phyloP scores from a whole-genome alignment of 768 basidiomycete genomes.

The Pleurotus salmoneostramineus region DNA sequence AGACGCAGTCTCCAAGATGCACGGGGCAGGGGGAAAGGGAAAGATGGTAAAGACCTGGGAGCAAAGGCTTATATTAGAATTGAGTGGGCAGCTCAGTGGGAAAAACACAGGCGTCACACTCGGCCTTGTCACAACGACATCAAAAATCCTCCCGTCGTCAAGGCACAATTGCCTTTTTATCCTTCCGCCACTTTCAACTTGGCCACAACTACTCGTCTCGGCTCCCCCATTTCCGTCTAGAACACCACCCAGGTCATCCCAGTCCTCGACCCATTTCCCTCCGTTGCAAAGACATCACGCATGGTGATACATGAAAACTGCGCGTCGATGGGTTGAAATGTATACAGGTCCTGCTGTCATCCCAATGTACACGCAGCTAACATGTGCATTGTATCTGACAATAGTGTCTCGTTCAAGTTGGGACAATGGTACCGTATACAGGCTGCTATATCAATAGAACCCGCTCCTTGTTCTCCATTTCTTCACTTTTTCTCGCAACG shows the following conservation, averaged over 20 bases:
- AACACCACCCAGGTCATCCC: constrained; percentile 1
- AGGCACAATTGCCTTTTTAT: not conserved
- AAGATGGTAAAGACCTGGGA: not conserved
- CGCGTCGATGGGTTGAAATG: not conserved
- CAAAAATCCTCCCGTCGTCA: constrained; percentile 2
- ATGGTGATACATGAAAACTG: not conserved
- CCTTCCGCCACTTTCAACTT: not conserved
- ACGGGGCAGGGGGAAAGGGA: constrained; percentile 10
- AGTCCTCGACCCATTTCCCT: not conserved
- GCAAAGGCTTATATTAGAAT: not conserved
- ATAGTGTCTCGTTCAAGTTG: too few relatives aligned
- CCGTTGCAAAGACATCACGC: not conserved
- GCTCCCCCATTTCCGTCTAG: not conserved
- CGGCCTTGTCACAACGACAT: constrained; percentile 1
- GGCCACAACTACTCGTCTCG: not conserved
- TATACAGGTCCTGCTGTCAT: too few relatives aligned
- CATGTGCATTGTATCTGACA: too few relatives aligned
- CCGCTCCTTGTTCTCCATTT: too few relatives aligned
- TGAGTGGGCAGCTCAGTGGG: not conserved
- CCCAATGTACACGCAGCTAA: too few relatives aligned
- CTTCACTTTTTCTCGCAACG: not conserved
- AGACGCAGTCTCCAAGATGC: constrained; percentile 43
- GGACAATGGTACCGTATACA: too few relatives aligned
- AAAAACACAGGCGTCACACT: constrained; percentile 1
- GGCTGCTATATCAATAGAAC: too few relatives aligned